Conservation (phyloP, 139 green algal species). For the Tetradesmus lagerheimii region DNA sequence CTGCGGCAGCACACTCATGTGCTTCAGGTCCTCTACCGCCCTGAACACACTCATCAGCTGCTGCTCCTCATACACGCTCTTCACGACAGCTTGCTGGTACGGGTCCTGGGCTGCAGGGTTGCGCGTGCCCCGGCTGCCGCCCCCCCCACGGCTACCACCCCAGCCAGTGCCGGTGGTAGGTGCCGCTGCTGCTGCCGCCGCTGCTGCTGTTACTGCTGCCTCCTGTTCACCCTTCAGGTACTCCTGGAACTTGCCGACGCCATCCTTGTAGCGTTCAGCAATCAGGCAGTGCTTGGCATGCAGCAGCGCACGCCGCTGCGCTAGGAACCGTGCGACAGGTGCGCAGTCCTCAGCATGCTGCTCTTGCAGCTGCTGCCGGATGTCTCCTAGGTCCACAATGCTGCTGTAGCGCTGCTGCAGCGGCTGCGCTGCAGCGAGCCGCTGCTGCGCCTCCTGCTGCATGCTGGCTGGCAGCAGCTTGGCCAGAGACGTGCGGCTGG, state of each 20-base stretch:
- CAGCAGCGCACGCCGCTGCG: conserved; percentile 28
- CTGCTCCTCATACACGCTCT: conserved; percentile 79
- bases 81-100: conserved; percentile 13
- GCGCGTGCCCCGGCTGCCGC: conserved; percentile 13
- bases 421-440: conserved; percentile 38
- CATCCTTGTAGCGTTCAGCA: conserved; percentile 22
- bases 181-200: conserved; percentile 3
- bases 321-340: background rate
- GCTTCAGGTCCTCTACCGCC: conserved; percentile 78
- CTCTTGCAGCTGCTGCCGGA: conserved; percentile 19
- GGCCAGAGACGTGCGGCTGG: background rate
- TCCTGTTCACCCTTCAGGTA: conserved; percentile 11
- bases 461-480: conserved; percentile 10
- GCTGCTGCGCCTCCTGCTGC: conserved; percentile 7
- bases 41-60: conserved; percentile 77
- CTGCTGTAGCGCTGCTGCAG: conserved; percentile 18
- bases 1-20: conserved; percentile 66
- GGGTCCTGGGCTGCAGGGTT: background rate
- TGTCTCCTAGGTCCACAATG: background rate
- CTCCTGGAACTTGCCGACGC: background rate
- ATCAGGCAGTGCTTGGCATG: background rate
- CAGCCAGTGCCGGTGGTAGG: background rate
- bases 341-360: background rate
- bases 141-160: background rate
- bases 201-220: conserved; percentile 18